Evolutionary conservation across 257 asterid genomes (phyloP).

Genomic region (Echites panduratus): DNA sequence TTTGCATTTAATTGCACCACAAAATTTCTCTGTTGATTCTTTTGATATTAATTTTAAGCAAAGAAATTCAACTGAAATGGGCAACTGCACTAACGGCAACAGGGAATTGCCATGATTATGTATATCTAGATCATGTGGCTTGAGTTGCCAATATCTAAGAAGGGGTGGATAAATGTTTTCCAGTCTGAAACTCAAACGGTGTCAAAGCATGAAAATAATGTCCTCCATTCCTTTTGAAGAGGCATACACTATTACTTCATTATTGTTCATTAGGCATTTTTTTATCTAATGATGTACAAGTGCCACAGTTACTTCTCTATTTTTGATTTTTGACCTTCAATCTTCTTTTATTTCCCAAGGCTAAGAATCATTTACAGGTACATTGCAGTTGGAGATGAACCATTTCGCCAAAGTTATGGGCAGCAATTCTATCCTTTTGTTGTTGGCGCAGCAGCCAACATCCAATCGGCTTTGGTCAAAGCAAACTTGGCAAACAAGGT

Average conservation of each 20-base stretch:
- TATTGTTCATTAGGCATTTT: background rate
- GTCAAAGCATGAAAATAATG: background rate
- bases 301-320: background rate
- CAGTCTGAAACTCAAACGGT: background rate
- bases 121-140: background rate
- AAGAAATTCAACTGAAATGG: background rate
- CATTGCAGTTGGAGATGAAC: conserved; percentile 75
- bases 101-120: background rate
- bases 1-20: background rate
- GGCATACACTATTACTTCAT: background rate
- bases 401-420: conserved; percentile 61
- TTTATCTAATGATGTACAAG: background rate
- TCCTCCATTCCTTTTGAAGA: background rate
- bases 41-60: background rate
- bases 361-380: conserved; percentile 36
- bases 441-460: conserved; percentile 72
- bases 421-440: conserved; percentile 64
- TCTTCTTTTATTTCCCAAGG: conserved; percentile 4
- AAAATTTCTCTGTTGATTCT: background rate
- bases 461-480: conserved; percentile 56
- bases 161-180: background rate
- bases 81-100: background rate
- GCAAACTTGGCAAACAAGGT: conserved; percentile 55
- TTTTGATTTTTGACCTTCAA: background rate
- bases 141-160: background rate